Conservation (phyloP, 2,329 filamentous ascomycete genomes). For the Microdochium trichocladiopsis region DNA sequence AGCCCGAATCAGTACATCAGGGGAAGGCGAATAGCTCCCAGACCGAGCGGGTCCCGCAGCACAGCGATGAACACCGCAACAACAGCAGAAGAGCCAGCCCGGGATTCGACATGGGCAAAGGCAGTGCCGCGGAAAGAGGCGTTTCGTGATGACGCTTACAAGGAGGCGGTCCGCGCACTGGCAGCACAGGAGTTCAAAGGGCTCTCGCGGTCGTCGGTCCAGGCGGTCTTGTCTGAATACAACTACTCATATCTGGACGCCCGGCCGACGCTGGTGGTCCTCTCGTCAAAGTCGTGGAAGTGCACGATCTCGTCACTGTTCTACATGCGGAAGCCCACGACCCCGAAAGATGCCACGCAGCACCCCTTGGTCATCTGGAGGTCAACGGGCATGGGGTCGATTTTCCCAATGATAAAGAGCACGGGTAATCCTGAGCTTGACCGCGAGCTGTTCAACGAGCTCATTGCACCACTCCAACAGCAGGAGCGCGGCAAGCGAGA, state of each 20-base stretch:
- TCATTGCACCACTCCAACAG: constrained; percentile 46
- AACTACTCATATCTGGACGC: constrained; percentile 74
- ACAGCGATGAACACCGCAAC: not conserved
- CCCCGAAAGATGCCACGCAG: constrained; percentile 46
- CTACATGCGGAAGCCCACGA: constrained; percentile 52
- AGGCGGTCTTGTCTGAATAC: constrained; percentile 71
- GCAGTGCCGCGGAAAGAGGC: constrained; percentile 51
- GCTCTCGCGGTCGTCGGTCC: constrained; percentile 65
- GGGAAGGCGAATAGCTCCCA: constrained; percentile 48
- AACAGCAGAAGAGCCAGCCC: too few species aligned
- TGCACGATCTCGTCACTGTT: constrained; percentile 68
- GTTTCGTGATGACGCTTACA: constrained; percentile 63
- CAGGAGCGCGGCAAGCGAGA: constrained; percentile 35
- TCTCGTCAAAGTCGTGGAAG: constrained; percentile 71
- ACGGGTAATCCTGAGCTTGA: constrained; percentile 62
- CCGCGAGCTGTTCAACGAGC: constrained; percentile 50
- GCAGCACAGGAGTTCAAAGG: constrained; percentile 71
- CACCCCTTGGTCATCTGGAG: constrained; percentile 59
- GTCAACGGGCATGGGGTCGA: constrained; percentile 45
- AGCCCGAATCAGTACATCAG: constrained; percentile 64
- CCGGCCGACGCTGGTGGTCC: constrained; percentile 58
- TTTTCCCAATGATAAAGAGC: constrained; percentile 53
- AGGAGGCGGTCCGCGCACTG: constrained; percentile 58
- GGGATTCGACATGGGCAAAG: constrained; percentile 19
- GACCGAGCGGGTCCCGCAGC: constrained; percentile 14